phyloP scores from a whole-genome alignment of 805 yeast genomes.

The Yarrowia keelungensis region DNA sequence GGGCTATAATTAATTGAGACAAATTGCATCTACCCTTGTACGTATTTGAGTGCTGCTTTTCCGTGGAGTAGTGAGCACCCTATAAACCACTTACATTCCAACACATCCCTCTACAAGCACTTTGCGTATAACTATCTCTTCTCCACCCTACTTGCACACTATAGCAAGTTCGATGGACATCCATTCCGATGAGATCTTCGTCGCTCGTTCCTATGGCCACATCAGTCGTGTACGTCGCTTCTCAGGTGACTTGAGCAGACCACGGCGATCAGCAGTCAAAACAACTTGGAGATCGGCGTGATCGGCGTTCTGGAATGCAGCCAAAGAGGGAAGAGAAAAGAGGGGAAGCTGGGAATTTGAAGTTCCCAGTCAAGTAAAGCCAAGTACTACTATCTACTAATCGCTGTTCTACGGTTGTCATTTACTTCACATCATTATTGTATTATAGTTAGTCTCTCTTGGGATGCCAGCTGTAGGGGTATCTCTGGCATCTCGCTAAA shows the following conservation, averaged over 20 bases:
- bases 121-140: too few relatives aligned
- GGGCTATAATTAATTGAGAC: too few relatives aligned
- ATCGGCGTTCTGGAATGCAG: constrained; percentile 26
- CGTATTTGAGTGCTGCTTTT: background rate
- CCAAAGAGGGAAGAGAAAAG: too few relatives aligned
- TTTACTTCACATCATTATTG: constrained; percentile 16
- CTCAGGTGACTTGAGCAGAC: constrained; percentile 4
- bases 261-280: constrained; percentile 12
- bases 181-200: constrained; percentile 19
- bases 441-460: constrained; percentile 26
- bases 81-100: too few relatives aligned
- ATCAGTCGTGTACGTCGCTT: background rate
- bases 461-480: constrained; percentile 23
- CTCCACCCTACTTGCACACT: too few relatives aligned
- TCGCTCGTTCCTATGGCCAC: background rate
- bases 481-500: constrained; percentile 11
- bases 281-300: background rate
- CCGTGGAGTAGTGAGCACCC: too few relatives aligned
- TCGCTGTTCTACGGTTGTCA: too few relatives aligned
- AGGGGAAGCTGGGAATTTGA: too few relatives aligned
- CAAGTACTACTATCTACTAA: too few relatives aligned
- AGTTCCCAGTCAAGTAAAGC: too few relatives aligned
- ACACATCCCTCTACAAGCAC: too few relatives aligned
- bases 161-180: background rate
- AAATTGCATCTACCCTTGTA: too few relatives aligned